Evolutionary conservation across 1,284 basidiomycete species (phyloP).

Genomic region (Flammula alnicola): DNA sequence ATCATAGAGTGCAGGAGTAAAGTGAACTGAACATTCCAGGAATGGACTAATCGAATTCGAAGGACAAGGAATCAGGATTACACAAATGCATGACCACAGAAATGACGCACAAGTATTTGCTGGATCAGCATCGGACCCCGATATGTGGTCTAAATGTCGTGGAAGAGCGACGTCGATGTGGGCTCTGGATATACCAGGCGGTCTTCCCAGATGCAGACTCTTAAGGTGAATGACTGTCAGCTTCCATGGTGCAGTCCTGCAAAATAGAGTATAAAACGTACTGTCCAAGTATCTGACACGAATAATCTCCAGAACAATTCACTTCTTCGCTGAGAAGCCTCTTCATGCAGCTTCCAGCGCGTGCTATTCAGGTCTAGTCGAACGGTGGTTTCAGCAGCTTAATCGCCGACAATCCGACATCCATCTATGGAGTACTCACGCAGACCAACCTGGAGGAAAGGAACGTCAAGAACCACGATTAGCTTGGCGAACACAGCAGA

Average conservation of each 20-base stretch:
- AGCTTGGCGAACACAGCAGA: background rate
- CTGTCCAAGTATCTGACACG: conserved; percentile 42
- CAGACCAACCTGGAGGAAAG: conserved; percentile 59
- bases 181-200: conserved; percentile 56
- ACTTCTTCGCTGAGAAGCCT: conserved; percentile 54
- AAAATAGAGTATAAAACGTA: conserved; percentile 28
- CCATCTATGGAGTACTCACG: conserved; percentile 54
- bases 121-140: conserved; percentile 29
- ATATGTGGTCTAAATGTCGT: conserved; percentile 41
- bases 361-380: conserved; percentile 61
- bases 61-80: too few species aligned
- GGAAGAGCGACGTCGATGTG: conserved; percentile 52
- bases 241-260: conserved; percentile 35
- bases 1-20: conserved; percentile 65
- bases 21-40: conserved; percentile 68
- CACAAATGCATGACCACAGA: conserved; percentile 16
- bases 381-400: conserved; percentile 1
- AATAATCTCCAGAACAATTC: conserved; percentile 63
- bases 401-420: background rate
- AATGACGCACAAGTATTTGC: conserved; percentile 35
- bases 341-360: conserved; percentile 55
- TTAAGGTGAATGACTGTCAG: conserved; percentile 36
- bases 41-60: conserved; percentile 57
- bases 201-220: conserved; percentile 65
- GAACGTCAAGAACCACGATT: conserved; percentile 3